Base-by-base conservation (phyloP, 2,329 filamentous ascomycete genomes). In the Phialophora expanda region DNA sequence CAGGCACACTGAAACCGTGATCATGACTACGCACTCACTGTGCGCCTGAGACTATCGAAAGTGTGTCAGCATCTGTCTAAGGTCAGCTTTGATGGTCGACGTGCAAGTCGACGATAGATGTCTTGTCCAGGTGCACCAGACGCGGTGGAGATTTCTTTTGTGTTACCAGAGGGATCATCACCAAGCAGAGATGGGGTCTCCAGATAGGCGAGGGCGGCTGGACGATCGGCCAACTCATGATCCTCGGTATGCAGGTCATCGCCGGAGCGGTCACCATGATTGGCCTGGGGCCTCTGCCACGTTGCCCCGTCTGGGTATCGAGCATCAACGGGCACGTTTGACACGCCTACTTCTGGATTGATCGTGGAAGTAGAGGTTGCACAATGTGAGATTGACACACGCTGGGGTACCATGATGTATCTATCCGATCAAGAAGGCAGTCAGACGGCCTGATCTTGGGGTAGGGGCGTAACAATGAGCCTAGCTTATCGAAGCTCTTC, bases 181-280 rank as follows among this genome's bases (percentile, higher is more conserved):
- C 55, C 56, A 54, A 20, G 34, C 30, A 34, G 51, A 41, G 41
- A 56, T 51, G 57, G 61, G 59, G 61, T 51, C 53, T 55, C 57
- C 38, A 64, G 67, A 69, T 69, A 69, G 64, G 64, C 67, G 67
- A 69, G 67, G n/a, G 56, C 64, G 66, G 60, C 41, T 61, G 57
- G 50, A 65, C 61, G 64, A 69, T 69, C 67, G 66, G 44, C 58
- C 64, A 61, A 56, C 55, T 66, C 38, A 57, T 48, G 57, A 50
- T 46, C 53, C 50, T 61, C 61, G 64, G 54, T 69, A 69, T 69
- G 67, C 67, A 69, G 67, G 67, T 69, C 67, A 69, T 69, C 58
- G 59, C 61, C 59, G 38, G 61, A 59, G 48, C 50, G 60, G n/a
- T 26, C 32, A 56, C 3, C 50, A 38, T 64, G 61, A 69, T 66